These are phyloP conservation scores for Vaccinium vitisidaea DNA, from an alignment of 148 eudicot genomes.

Conservation along the genomic window DNA sequence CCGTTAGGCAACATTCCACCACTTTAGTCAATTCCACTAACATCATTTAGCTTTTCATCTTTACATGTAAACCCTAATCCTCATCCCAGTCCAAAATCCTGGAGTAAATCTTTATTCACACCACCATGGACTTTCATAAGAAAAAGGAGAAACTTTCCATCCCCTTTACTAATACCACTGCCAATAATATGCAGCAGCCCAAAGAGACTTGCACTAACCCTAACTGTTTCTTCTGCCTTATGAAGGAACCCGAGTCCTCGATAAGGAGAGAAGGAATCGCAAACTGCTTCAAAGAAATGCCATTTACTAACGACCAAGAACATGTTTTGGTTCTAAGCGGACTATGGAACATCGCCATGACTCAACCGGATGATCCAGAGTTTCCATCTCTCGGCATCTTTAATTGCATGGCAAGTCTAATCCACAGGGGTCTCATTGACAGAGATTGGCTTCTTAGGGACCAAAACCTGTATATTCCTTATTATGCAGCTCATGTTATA, in stretches of 20 bases:
- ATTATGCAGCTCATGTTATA: slow-evolving; percentile 86
- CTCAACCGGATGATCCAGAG: slow-evolving; percentile 58
- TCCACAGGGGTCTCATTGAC: slow-evolving; percentile 47
- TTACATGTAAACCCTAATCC: slow-evolving; percentile 7
- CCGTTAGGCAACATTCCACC: slow-evolving; percentile 6
- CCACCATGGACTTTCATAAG: slow-evolving; percentile 9
- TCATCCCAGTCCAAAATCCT: slow-evolving; percentile 13
- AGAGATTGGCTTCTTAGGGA: slow-evolving; percentile 54
- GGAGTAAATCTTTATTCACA: not conserved
- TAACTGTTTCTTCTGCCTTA: slow-evolving; percentile 69
- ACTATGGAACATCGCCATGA: slow-evolving; percentile 78
- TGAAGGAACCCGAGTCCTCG: slow-evolving; percentile 56
- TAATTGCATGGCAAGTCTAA: slow-evolving; percentile 61
- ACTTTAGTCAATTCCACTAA: not conserved
- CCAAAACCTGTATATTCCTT: slow-evolving; percentile 78
- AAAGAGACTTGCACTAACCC: slow-evolving; percentile 37
- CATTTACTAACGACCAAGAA: slow-evolving; percentile 40
- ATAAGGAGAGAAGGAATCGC: slow-evolving; percentile 40
- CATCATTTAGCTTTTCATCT: not conserved
- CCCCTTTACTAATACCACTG: not conserved
- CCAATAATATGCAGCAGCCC: not conserved
- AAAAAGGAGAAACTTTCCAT: slow-evolving; percentile 4
- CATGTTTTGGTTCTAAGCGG: slow-evolving; percentile 63
- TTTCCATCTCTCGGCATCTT: slow-evolving; percentile 75
- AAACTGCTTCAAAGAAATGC: slow-evolving; percentile 52